A percentile compares a stretch with the other conserved stretches of the same genome.
Evolutionary conservation across 2,329 filamentous ascomycete genomes (phyloP).

Genomic region (Cercospora sp.): DNA sequence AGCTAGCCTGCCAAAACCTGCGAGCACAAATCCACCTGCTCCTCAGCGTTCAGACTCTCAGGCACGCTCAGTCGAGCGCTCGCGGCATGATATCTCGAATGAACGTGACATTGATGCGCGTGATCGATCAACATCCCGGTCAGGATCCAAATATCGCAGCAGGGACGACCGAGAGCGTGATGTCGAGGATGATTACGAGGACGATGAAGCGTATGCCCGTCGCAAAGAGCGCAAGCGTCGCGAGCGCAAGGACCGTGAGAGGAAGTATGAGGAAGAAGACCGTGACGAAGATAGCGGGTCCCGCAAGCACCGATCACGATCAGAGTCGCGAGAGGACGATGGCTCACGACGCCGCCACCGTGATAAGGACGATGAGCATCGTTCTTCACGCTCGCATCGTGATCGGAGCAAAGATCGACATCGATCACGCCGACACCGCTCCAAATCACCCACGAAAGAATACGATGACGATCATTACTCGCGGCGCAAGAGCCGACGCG

Average conservation of each 20-base stretch:
- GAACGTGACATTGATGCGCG: slow-evolving; percentile 42
- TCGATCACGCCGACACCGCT: slow-evolving; percentile 42
- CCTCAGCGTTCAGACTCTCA: slow-evolving; percentile 22
- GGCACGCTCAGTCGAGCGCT: slow-evolving; percentile 16
- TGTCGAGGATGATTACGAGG: slow-evolving; percentile 40
- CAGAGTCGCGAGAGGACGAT: slow-evolving; percentile 62
- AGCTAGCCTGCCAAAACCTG: slow-evolving; percentile 48
- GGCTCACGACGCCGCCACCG: slow-evolving; percentile 60
- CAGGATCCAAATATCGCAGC: slow-evolving; percentile 50
- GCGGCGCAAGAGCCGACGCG: slow-evolving; percentile 41
- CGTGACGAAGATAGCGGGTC: slow-evolving; percentile 46
- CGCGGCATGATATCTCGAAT: slow-evolving; percentile 13
- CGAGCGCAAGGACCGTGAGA: slow-evolving; percentile 36
- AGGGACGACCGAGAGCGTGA: slow-evolving; percentile 55
- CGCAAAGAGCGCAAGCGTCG: slow-evolving; percentile 39
- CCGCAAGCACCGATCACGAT: slow-evolving; percentile 60
- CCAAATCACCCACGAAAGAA: slow-evolving; percentile 40
- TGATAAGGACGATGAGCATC: slow-evolving; percentile 45
- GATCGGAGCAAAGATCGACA: slow-evolving; percentile 49
- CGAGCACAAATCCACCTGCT: slow-evolving; percentile 20
- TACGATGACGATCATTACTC: slow-evolving; percentile 33
- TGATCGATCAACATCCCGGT: slow-evolving; percentile 36
- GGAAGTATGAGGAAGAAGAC: slow-evolving; percentile 52
- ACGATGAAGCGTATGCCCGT: slow-evolving; percentile 43
- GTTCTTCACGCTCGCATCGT: slow-evolving; percentile 49